Evolutionary conservation across 768 basidiomycete species (phyloP).

Genomic region (Naganishia vaughanmartiniae): DNA sequence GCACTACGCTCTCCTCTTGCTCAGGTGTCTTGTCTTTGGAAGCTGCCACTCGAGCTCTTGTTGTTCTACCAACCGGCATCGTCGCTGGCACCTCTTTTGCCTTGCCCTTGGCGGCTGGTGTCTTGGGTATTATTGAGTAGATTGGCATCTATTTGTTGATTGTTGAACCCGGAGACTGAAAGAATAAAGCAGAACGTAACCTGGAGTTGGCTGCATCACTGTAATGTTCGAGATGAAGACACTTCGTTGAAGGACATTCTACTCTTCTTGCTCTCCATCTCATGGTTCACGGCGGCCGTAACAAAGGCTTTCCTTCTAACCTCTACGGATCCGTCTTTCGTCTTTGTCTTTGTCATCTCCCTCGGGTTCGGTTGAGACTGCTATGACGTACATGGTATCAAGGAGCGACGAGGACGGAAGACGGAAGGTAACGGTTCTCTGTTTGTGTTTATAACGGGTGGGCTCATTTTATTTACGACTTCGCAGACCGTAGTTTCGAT

Average conservation of each 20-base stretch:
- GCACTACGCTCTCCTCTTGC: neutral
- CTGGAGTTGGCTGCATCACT: neutral
- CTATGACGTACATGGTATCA: neutral
- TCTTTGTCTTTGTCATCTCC: constrained; percentile 1
- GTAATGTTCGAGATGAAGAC: neutral
- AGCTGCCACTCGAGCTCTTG: constrained; percentile 7
- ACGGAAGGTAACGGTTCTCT: neutral
- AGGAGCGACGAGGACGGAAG: neutral
- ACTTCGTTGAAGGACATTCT: neutral
- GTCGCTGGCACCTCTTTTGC: constrained; percentile 5
- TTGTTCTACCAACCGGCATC: constrained; percentile 9
- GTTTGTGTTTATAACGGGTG: neutral
- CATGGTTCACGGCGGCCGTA: neutral
- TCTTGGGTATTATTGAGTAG: constrained; percentile 20
- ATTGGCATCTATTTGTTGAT: neutral
- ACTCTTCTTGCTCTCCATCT: neutral
- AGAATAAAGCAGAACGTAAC: neutral
- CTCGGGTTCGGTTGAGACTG: no score
- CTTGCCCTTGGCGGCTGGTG: constrained; percentile 17
- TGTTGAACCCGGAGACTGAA: neutral
- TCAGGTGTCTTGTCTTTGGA: constrained; percentile 3
- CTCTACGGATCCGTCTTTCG: no score
- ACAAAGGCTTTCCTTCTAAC: no score
- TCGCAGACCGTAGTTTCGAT: no score
- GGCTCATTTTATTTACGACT: neutral